Conservation (phyloP, 192 early-diverging fungal species). For the Umbelopsis isabellina region DNA sequence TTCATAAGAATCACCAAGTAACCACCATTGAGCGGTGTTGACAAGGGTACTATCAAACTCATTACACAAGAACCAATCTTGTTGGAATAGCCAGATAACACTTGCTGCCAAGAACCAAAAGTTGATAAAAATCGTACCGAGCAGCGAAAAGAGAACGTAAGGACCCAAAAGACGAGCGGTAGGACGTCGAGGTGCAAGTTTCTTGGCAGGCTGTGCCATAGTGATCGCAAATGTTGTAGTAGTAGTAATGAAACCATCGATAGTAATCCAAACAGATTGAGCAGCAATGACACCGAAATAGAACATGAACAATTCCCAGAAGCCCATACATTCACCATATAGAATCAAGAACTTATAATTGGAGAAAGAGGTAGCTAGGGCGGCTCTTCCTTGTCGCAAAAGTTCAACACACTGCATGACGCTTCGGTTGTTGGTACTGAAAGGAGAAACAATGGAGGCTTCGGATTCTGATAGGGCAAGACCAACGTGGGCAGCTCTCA, state of each 20-base stretch:
- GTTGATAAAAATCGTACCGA: conserved; percentile 75
- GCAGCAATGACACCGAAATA: conserved; percentile 76
- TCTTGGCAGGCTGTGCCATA: conserved; percentile 59
- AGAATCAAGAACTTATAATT: conserved; percentile 77
- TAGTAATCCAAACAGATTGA: conserved; percentile 75
- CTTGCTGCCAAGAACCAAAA: conserved; percentile 60
- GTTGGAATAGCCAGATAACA: conserved; percentile 67
- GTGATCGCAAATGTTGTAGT: conserved; percentile 69
- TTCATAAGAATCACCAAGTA: conserved; percentile 84
- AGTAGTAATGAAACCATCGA: conserved; percentile 71
- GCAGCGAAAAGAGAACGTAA: conserved; percentile 69
- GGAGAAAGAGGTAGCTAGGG: conserved; percentile 75
- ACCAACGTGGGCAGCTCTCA: conserved; percentile 81
- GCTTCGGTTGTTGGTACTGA: conserved; percentile 64
- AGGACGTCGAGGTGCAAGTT: conserved; percentile 62
- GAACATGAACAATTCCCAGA: conserved; percentile 68
- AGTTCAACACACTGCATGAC: conserved; percentile 73
- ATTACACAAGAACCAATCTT: conserved; percentile 77
- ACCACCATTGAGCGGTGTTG: conserved; percentile 76
- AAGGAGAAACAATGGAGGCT: conserved; percentile 86
- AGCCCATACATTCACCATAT: conserved; percentile 76
- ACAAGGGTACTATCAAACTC: conserved; percentile 73
- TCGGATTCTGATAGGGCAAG: conserved; percentile 81
- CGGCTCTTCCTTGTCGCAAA: conserved; percentile 72
- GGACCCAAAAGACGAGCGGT: conserved; percentile 77